A percentile compares a stretch with the other conserved stretches of the same genome.
These are phyloP conservation scores for Saturnispora silvae DNA, from an alignment of 805 yeast genomes.

Conservation along the genomic window DNA sequence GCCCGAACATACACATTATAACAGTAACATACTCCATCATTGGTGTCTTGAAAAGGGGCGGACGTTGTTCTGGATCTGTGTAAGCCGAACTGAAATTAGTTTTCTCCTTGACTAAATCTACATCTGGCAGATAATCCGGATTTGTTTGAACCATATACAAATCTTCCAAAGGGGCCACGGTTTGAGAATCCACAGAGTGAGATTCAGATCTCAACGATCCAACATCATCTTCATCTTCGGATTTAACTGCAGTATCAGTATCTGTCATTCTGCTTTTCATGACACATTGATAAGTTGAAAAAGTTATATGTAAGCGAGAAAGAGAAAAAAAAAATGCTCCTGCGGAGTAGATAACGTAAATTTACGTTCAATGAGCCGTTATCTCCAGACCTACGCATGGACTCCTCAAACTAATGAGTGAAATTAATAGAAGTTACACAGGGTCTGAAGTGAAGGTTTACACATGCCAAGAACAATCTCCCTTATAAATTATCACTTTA, in stretches of 20 bases:
- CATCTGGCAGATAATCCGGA: constrained; percentile 1
- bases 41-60: constrained; percentile 25
- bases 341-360: background rate
- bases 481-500: too few species aligned
- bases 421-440: too few species aligned
- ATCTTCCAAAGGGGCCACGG: background rate
- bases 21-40: constrained; percentile 28
- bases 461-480: too few species aligned
- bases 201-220: background rate
- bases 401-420: too few species aligned
- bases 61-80: constrained; percentile 25
- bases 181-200: background rate
- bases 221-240: too few species aligned
- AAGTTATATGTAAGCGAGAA: background rate
- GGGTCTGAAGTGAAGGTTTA: too few species aligned
- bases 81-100: constrained; percentile 6
- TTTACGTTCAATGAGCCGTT: too few species aligned
- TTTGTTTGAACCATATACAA: constrained; percentile 1
- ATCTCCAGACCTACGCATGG: too few species aligned
- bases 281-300: background rate
- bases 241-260: background rate
- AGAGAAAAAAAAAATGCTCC: background rate
- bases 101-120: constrained; percentile 5
- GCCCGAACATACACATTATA: constrained; percentile 28
- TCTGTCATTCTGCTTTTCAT: background rate